phyloP scores from a whole-genome alignment of 2,329 filamentous ascomycete species.

The Endothia cerciana region DNA sequence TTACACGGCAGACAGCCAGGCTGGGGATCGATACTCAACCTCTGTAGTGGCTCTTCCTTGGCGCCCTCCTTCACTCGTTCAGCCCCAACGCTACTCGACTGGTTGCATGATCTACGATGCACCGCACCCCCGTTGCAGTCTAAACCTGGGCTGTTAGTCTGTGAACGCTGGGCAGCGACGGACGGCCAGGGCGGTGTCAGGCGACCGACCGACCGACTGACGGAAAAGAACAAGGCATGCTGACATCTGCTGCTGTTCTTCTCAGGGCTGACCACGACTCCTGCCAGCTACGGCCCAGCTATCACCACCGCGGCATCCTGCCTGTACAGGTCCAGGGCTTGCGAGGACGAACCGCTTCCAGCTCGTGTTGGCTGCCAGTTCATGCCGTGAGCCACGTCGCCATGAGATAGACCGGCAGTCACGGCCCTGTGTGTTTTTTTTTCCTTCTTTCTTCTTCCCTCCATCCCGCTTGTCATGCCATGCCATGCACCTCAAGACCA shows the following conservation, averaged over 20 bases:
- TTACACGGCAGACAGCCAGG: neutral
- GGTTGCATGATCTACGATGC: constrained; percentile 28
- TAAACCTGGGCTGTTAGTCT: constrained; percentile 4
- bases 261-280: no score
- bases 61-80: neutral
- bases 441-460: no score
- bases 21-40: neutral
- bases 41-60: neutral
- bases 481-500: constrained; percentile 19
- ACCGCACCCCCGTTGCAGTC: constrained; percentile 21
- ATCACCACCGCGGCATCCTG: no score
- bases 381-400: neutral
- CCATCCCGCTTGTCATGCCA: constrained; percentile 16
- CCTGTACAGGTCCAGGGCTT: no score
- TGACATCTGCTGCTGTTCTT: no score
- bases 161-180: constrained; percentile 3
- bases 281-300: no score
- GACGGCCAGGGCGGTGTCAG: neutral
- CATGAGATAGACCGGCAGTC: neutral
- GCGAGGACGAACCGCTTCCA: no score
- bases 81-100: constrained; percentile 26
- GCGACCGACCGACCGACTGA: no score
- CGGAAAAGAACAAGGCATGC: no score
- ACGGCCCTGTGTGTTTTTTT: no score
- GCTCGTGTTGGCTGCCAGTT: no score